phyloP scores from a whole-genome alignment of 176 grass and related monocot species.

The Panicum miliaceum region DNA sequence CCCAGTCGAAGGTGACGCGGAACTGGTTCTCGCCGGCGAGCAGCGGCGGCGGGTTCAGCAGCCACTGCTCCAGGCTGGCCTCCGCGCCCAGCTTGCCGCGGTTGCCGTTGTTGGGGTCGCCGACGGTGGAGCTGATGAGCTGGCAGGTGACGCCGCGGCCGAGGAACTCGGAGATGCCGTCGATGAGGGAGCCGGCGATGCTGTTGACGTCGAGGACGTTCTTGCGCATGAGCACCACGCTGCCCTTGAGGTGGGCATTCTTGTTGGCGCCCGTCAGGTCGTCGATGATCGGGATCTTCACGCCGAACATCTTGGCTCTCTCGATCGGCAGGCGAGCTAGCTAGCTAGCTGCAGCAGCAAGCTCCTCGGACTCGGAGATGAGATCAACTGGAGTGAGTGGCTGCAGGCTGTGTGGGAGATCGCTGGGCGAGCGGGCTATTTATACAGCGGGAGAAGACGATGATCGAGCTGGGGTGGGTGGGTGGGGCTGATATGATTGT shows the following conservation, averaged over 20 bases:
- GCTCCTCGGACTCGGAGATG: no score
- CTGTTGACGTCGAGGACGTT: conserved; percentile 16
- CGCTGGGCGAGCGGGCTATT: no score
- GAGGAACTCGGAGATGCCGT: conserved; percentile 24
- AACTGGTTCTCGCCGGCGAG: neutral
- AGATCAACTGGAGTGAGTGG: no score
- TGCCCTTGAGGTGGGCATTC: neutral
- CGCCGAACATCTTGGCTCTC: neutral
- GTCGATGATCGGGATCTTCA: neutral
- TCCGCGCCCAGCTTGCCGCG: neutral
- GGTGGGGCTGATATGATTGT: no score
- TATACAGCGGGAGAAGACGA: no score
- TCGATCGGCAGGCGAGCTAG: no score
- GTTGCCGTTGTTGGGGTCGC: conserved; percentile 42
- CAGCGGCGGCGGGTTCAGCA: neutral
- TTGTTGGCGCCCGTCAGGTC: neutral
- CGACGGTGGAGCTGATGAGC: conserved; percentile 69
- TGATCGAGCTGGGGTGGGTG: no score
- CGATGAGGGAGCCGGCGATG: neutral
- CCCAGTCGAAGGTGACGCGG: neutral
- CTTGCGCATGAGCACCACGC: conserved; percentile 24
- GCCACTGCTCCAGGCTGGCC: conserved; percentile 29
- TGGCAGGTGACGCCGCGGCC: conserved; percentile 56
- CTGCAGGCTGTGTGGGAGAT: no score
- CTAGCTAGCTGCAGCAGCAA: no score